Base-by-base conservation (phyloP, 2,329 filamentous ascomycete species). In the Sarocladium oryzae region DNA sequence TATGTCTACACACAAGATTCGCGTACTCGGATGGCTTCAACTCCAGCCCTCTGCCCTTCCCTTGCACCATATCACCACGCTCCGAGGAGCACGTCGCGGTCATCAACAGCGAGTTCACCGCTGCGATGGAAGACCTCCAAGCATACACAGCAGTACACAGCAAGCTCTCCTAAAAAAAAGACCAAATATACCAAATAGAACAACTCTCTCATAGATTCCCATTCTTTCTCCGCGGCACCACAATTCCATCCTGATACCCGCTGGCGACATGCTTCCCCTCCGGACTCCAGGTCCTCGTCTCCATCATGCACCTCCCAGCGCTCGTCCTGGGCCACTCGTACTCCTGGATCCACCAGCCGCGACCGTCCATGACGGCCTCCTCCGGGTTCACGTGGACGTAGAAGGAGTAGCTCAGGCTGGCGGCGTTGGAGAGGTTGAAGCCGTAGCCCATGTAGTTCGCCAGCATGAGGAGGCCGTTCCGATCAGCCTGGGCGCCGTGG, bases 261-360 rank as follows among this genome's bases (percentile, higher is more conserved):
- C 73, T 78, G 4, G 77, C 77, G 1, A 81, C 70, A 56, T 80
- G 77, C 20, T 71, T 66, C 2, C 77, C 77, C 2, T 61, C 56
- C 0, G 77, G 77, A 53, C 76, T 80, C 77, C 77, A 81, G 28
- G 78, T 72, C 63, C 74, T 74, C 51, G 67, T 72, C 60, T 74
- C 66, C 54, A 80, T 62, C 45, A 75, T 67, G 2, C 68, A 72
- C 37, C 77, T 65, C 0, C 75, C 75, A 2, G 72, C 69, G 20
- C 64, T 71, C 2, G 71, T 65, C 20, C 76, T 62, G 3, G 77
- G 74, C 59, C 77, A 79, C 28, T 58, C 68, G 1, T 67, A 66
- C 58, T 81, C 77, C 58, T 78, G 74, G 15, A 80, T 59, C 77
- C 77, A 81, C 77, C 77, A 81, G 11, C 65, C 65, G 2, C 67